Percentiles rank a stretch among this genome's conserved stretches.
These are phyloP conservation scores for Boletus bicolor DNA, from an alignment of 768 basidiomycete species.

Conservation along the genomic window DNA sequence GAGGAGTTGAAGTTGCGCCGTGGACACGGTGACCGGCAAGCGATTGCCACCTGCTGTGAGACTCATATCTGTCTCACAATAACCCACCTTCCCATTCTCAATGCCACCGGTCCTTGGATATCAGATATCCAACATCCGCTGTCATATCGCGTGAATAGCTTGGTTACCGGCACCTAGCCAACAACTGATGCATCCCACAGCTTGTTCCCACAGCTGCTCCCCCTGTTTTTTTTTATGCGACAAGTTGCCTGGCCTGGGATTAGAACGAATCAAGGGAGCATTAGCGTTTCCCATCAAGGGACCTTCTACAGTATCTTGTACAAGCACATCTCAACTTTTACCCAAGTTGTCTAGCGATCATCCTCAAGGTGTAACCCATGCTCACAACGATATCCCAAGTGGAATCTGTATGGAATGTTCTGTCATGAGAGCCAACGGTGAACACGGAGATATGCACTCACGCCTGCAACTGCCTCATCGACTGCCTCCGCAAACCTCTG, in stretches of 20 bases:
- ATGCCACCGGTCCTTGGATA: neutral
- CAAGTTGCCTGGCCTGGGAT: neutral
- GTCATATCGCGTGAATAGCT: neutral
- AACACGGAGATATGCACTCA: constrained; percentile 10
- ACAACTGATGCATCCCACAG: too few relatives aligned
- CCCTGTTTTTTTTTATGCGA: neutral
- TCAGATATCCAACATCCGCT: neutral
- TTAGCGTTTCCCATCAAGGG: neutral
- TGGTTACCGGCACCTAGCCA: neutral
- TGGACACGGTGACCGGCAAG: constrained; percentile 5
- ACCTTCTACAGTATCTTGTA: neutral
- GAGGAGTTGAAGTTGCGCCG: neutral
- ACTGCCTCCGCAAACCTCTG: constrained; percentile 23
- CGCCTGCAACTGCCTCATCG: constrained; percentile 15
- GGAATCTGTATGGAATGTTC: constrained; percentile 14
- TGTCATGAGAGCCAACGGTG: neutral
- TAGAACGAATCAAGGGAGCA: neutral
- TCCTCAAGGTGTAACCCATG: neutral
- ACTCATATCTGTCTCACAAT: neutral
- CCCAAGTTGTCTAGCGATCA: neutral
- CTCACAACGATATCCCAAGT: constrained; percentile 17
- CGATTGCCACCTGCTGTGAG: neutral
- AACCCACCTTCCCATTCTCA: too few relatives aligned
- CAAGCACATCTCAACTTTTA: neutral
- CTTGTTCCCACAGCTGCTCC: neutral